These are phyloP conservation scores for Meyerozyma elateridarum DNA, from an alignment of 1,139 yeast genomes.

Conservation along the genomic window DNA sequence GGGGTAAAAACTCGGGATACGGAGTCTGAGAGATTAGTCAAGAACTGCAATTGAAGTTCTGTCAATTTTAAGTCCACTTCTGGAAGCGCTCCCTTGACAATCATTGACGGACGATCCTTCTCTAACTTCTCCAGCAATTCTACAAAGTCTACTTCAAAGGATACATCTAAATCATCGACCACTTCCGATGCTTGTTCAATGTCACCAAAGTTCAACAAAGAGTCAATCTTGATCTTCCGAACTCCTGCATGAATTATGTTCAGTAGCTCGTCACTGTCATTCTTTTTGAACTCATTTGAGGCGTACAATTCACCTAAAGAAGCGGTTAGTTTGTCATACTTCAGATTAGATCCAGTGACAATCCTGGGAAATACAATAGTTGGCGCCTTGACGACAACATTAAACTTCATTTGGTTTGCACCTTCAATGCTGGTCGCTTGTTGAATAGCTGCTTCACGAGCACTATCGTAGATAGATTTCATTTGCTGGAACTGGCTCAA, in stretches of 20 bases:
- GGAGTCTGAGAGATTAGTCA: constrained; percentile 53
- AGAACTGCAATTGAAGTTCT: constrained; percentile 66
- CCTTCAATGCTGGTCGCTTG: constrained; percentile 64
- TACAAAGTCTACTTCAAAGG: constrained; percentile 55
- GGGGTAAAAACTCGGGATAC: constrained; percentile 53
- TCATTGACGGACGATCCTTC: constrained; percentile 44
- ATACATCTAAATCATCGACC: constrained; percentile 64
- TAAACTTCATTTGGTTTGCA: constrained; percentile 63
- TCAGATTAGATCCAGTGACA: constrained; percentile 31
- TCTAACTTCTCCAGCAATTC: constrained; percentile 28
- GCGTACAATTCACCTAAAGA: constrained; percentile 83
- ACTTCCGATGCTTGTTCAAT: constrained; percentile 55
- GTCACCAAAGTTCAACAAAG: constrained; percentile 50
- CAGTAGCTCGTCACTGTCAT: constrained; percentile 22
- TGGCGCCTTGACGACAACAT: constrained; percentile 74
- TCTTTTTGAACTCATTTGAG: constrained; percentile 49
- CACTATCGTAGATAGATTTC: constrained; percentile 83
- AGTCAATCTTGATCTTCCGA: constrained; percentile 60
- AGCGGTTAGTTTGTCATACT: constrained; percentile 60
- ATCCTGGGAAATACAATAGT: constrained; percentile 71
- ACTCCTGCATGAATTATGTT: constrained; percentile 64
- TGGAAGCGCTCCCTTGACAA: constrained; percentile 56
- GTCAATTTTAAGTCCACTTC: constrained; percentile 67
- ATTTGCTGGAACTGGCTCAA: constrained; percentile 73
- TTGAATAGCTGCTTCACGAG: constrained; percentile 75